These are phyloP conservation scores for Cladochytrium replicatum DNA, from an alignment of 192 early-diverging fungal genomes.

Conservation along the genomic window DNA sequence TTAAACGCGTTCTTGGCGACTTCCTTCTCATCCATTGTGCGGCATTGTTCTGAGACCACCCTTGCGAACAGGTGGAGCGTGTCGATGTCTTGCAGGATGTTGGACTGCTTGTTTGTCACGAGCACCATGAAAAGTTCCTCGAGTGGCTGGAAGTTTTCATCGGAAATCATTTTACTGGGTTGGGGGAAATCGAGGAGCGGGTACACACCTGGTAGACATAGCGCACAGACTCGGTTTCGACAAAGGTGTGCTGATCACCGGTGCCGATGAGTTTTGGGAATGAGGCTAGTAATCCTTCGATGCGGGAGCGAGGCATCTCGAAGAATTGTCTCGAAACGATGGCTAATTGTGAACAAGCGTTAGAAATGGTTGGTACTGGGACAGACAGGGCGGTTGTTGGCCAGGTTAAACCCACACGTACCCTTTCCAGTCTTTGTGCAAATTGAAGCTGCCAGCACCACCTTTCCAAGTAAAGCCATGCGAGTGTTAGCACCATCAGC, in stretches of 20 bases:
- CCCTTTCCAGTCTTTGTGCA: conserved; percentile 92
- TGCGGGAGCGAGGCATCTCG: conserved; percentile 92
- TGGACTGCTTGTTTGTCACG: conserved; percentile 90
- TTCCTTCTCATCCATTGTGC: conserved; percentile 73
- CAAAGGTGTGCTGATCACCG: conserved; percentile 90
- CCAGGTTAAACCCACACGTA: conserved; percentile 23
- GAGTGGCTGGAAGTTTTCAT: conserved; percentile 51
- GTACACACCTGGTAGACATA: conserved; percentile 78
- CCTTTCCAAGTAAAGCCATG: no score
- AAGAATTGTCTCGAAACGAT: conserved; percentile 92
- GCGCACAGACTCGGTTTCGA: conserved; percentile 93
- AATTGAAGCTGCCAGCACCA: conserved; percentile 81
- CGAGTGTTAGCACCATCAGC: no score
- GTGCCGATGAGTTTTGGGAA: conserved; percentile 92
- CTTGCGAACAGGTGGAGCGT: conserved; percentile 91
- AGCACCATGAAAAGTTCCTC: conserved; percentile 92
- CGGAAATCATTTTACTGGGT: background rate
- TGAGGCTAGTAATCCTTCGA: conserved; percentile 90
- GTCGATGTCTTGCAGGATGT: conserved; percentile 98
- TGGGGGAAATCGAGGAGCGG: background rate
- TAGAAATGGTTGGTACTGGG: background rate
- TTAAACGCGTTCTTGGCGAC: conserved; percentile 82
- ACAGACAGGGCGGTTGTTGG: background rate
- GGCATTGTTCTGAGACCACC: conserved; percentile 82
- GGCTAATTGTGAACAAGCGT: conserved; percentile 32